Conservation (phyloP, 23 red algal genomes). For the Gracilaria vermiculophylla region DNA sequence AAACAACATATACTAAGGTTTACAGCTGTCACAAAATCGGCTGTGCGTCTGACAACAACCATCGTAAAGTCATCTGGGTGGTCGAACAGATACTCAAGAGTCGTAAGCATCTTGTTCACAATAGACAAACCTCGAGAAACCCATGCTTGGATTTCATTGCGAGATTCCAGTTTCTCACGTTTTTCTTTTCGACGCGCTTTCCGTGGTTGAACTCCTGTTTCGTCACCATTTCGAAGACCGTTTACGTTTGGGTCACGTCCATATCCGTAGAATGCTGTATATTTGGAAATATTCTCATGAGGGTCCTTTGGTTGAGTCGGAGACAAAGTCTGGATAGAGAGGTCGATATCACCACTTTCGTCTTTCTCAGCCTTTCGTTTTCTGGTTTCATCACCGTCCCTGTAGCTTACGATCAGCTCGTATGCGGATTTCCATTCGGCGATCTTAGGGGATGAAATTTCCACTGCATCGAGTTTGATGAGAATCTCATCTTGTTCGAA, state of each 20-base stretch:
- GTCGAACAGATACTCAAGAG: constrained; percentile 26
- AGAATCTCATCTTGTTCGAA: constrained; percentile 33
- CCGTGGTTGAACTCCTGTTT: not conserved
- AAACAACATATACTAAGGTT: constrained; percentile 71
- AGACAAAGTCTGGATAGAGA: not conserved
- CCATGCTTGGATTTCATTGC: constrained; percentile 19
- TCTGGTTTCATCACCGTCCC: constrained; percentile 6
- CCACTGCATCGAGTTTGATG: constrained; percentile 1
- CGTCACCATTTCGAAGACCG: not conserved
- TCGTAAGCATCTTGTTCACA: constrained; percentile 17
- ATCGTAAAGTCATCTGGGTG: constrained; percentile 52
- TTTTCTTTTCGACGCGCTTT: not conserved
- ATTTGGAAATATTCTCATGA: not conserved
- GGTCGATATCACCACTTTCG: not conserved
- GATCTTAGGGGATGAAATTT: not conserved
- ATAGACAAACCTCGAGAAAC: constrained; percentile 18
- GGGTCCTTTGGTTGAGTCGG: not conserved
- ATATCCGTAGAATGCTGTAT: constrained; percentile 1
- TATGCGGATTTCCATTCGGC: constrained; percentile 1
- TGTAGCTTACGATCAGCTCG: constrained; percentile 20
- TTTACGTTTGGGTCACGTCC: not conserved
- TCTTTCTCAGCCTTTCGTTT: not conserved
- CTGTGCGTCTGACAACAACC: constrained; percentile 29
- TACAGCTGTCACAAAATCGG: constrained; percentile 30
- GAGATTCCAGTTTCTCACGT: not conserved